These are phyloP conservation scores for Desmodesmus armatus DNA, from an alignment of 139 green algal genomes.

Conservation along the genomic window DNA sequence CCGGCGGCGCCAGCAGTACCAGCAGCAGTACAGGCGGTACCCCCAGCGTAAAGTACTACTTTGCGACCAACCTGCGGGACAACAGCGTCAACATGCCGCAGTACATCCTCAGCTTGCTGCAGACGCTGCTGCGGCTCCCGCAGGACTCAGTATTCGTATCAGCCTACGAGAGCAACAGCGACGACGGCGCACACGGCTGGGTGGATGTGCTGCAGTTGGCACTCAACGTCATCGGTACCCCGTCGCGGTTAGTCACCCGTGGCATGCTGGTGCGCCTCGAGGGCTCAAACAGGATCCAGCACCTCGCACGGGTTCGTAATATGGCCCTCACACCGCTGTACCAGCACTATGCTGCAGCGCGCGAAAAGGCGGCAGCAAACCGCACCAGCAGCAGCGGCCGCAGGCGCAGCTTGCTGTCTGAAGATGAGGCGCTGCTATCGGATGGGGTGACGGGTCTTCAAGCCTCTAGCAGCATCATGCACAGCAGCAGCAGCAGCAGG, in stretches of 20 bases:
- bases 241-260: constrained; percentile 34
- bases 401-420: too few relatives aligned
- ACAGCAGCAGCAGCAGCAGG: not conserved
- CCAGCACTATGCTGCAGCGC: not conserved
- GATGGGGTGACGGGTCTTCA: not conserved
- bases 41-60: constrained; percentile 18
- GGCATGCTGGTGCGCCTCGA: constrained; percentile 15
- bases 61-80: constrained; percentile 68
- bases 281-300: constrained; percentile 42
- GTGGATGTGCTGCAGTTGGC: constrained; percentile 54
- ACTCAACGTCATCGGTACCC: constrained; percentile 40
- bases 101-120: constrained; percentile 52
- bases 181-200: constrained; percentile 47
- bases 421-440: too few relatives aligned
- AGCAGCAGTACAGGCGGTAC: constrained; percentile 6
- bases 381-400: not conserved
- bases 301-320: constrained; percentile 17
- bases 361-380: not conserved
- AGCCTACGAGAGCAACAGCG: constrained; percentile 66
- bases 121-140: constrained; percentile 2
- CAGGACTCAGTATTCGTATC: constrained; percentile 51
- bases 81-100: constrained; percentile 58
- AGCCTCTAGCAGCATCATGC: not conserved
- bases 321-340: constrained; percentile 29
- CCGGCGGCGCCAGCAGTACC: not conserved